phyloP scores from a whole-genome alignment of 768 basidiomycete species.

The Suillus discolor region DNA sequence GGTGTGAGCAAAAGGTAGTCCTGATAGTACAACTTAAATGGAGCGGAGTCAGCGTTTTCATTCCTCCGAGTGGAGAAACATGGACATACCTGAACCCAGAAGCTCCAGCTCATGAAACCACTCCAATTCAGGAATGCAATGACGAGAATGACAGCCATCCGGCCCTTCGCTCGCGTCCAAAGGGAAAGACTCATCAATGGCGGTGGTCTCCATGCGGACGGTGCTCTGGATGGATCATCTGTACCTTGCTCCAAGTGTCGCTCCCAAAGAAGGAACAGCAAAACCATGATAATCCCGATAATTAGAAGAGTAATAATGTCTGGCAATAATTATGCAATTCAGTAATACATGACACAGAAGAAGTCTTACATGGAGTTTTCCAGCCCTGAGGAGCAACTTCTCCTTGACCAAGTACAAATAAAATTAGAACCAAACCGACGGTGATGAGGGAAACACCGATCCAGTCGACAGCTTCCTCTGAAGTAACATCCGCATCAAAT shows the following conservation, averaged over 20 bases:
- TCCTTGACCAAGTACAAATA: constrained; percentile 75
- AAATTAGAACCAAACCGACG: constrained; percentile 64
- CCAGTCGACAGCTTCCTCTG: constrained; percentile 64
- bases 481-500: constrained; percentile 58
- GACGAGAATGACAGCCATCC: constrained; percentile 59
- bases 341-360: constrained; percentile 7
- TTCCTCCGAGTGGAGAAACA: too few species aligned
- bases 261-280: constrained; percentile 68
- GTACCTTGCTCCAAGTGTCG: constrained; percentile 49
- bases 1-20: constrained; percentile 58
- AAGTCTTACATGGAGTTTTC: constrained; percentile 53
- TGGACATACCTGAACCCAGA: constrained; percentile 46
- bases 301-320: constrained; percentile 76
- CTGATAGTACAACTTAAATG: constrained; percentile 68
- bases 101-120: constrained; percentile 53
- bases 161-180: constrained; percentile 63
- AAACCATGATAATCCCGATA: constrained; percentile 57
- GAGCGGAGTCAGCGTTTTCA: neutral
- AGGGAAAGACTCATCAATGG: constrained; percentile 67
- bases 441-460: constrained; percentile 70
- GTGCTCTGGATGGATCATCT: constrained; percentile 16
- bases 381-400: constrained; percentile 61
- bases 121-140: constrained; percentile 64
- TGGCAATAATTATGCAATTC: constrained; percentile 26
- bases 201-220: constrained; percentile 45